Percentiles rank a stretch among this genome's conserved stretches.
These are phyloP conservation scores for Pseudoscleropodium purum DNA, from an alignment of 225 moss, liverwort and hornwort species.

Conservation along the genomic window DNA sequence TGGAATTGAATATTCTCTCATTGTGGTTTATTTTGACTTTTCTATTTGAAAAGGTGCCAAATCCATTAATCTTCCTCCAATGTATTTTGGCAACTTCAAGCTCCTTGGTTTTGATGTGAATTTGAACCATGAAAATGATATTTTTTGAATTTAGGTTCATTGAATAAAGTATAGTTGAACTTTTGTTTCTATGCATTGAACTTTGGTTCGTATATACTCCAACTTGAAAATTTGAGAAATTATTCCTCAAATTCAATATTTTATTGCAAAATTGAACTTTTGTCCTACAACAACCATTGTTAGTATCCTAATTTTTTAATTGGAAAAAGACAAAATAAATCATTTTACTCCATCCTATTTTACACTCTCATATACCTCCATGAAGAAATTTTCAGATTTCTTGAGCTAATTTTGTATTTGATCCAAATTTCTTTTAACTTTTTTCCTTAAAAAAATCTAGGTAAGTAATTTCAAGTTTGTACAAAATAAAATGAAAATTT, in stretches of 20 bases:
- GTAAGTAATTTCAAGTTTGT: too few species aligned
- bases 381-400: too few species aligned
- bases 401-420: background rate
- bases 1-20: background rate
- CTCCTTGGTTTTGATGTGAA: background rate
- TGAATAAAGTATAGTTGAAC: too few species aligned
- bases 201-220: too few species aligned
- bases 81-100: background rate
- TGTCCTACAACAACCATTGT: background rate
- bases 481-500: too few species aligned
- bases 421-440: too few species aligned
- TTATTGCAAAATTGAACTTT: background rate
- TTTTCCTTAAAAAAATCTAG: too few species aligned
- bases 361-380: too few species aligned
- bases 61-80: accelerated
- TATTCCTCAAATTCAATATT: background rate
- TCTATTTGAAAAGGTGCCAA: too few species aligned
- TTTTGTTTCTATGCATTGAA: background rate
- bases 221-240: background rate
- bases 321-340: background rate
- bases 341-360: too few species aligned
- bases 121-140: background rate
- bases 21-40: background rate
- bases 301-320: background rate
- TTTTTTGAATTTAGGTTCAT: background rate